Evolutionary conservation across 768 basidiomycete genomes (phyloP), one percentile per base, ranked within the genome.

Genomic region (Mycena belliarum): DNA sequence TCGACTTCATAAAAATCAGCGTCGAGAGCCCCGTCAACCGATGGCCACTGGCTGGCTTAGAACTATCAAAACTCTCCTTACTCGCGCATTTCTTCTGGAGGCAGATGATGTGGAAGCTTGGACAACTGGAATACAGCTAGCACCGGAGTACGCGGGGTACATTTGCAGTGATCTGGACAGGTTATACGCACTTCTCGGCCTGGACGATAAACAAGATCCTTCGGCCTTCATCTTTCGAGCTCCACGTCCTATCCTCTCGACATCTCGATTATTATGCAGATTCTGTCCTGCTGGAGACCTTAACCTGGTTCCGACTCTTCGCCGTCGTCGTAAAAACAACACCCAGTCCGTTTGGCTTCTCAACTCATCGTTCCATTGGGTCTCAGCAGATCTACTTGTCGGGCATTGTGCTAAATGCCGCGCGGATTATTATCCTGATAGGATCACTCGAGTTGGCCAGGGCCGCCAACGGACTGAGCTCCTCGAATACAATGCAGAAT

Each of bases 391-490:
- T 16, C n/a, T 59, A 14, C 3, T 60, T 6, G 52, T 65, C 3
- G 64, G 41, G 1, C 42, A 50, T n/a, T 65, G 64, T 44, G 18
- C 28, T 14, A 48, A 11, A 14, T 69, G 68, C 50, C 29, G 49
- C 8, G 49, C 68, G 12, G 55, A 65, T 25, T 68, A 65, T 49
- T 61, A 63, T 49, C 66, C 68, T 0, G 68, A 69, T 46, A 51
- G 46, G 20, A 60, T 68, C 7, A 61, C 59, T 14, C 57, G 23
- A 15, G 46, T 50, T n/a, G 43, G 26, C 15, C 14, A n/a, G 1
- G 43, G 61, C 11, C 40, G 59, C 6, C 42, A 61, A 25, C 46
- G 51, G 6, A 12, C 33, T 1, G 18, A 59, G 32, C 12, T 20
- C 1, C 55, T 61, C 3, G 67, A 68, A 23, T 61, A 56, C 47